A percentile compares a stretch with the other conserved stretches of the same genome.
phyloP scores from a whole-genome alignment of 2,329 filamentous ascomycete species.

The Cytospora paraplurivora region DNA sequence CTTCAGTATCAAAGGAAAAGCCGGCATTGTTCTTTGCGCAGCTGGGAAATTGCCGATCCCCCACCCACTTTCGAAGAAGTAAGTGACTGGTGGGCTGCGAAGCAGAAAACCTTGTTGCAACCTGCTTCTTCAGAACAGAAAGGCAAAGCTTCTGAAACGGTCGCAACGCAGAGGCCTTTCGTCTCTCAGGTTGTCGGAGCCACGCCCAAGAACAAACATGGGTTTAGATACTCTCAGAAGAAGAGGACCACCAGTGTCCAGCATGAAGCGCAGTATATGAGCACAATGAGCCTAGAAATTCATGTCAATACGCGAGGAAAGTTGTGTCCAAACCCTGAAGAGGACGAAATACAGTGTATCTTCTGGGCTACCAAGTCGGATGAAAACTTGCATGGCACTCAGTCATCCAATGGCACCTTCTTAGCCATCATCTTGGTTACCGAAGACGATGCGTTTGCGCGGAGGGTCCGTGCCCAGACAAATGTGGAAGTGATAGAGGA shows the following conservation, averaged over 20 bases:
- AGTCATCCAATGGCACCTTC: slow-evolving; percentile 52
- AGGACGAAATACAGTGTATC: slow-evolving; percentile 84
- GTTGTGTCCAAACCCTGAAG: slow-evolving; percentile 83
- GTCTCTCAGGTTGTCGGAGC: slow-evolving; percentile 87
- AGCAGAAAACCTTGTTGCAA: slow-evolving; percentile 32
- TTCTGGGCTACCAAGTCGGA: slow-evolving; percentile 90
- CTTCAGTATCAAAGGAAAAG: slow-evolving; percentile 54
- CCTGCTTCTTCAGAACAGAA: slow-evolving; percentile 26
- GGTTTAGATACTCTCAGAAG: slow-evolving; percentile 84
- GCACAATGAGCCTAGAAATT: slow-evolving; percentile 89
- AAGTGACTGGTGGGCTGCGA: slow-evolving; percentile 62
- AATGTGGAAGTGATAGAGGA: slow-evolving; percentile 71
- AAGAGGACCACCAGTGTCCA: slow-evolving; percentile 73
- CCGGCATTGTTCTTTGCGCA: slow-evolving; percentile 60
- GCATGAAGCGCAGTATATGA: slow-evolving; percentile 92
- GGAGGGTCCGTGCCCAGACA: slow-evolving; percentile 64
- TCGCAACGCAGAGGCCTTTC: slow-evolving; percentile 40
- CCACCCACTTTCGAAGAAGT: slow-evolving; percentile 76
- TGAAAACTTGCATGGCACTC: slow-evolving; percentile 56
- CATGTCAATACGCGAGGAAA: slow-evolving; percentile 85
- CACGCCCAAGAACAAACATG: slow-evolving; percentile 79
- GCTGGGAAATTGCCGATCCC: slow-evolving; percentile 74
- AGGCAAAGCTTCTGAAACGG: slow-evolving; percentile 29
- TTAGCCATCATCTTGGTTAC: slow-evolving; percentile 75
- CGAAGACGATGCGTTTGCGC: slow-evolving; percentile 58